phyloP scores from a whole-genome alignment of 192 early-diverging fungal species.

The Backusella australiensis region DNA sequence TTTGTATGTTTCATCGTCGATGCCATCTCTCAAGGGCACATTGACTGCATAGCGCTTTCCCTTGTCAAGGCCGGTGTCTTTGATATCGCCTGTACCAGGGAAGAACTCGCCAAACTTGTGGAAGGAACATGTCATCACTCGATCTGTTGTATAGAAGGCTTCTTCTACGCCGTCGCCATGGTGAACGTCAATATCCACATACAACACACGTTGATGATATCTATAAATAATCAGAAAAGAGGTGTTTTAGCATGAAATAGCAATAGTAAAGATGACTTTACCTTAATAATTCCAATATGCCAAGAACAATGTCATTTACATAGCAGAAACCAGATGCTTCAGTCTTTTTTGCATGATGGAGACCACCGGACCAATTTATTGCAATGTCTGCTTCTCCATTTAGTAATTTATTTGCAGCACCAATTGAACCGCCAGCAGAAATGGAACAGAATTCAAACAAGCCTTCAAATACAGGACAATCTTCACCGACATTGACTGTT shows the following conservation, averaged over 20 bases:
- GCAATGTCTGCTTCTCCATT: slow-evolving; percentile 62
- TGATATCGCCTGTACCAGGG: slow-evolving; percentile 94
- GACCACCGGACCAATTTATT: slow-evolving; percentile 90
- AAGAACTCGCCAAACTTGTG: slow-evolving; percentile 99
- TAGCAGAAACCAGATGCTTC: slow-evolving; percentile 96
- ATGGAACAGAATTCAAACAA: slow-evolving; percentile 92
- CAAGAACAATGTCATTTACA: slow-evolving; percentile 92
- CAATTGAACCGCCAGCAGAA: slow-evolving; percentile 91
- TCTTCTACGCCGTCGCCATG: slow-evolving; percentile 99
- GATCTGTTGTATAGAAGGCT: slow-evolving; percentile 98
- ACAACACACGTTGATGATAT: slow-evolving; percentile 88
- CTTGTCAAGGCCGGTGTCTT: slow-evolving; percentile 89
- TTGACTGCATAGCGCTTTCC: slow-evolving; percentile 96
- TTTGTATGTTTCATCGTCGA: slow-evolving; percentile 88
- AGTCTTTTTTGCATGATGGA: slow-evolving; percentile 80
- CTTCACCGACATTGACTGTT: slow-evolving; percentile 81
- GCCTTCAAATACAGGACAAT: slow-evolving; percentile 97
- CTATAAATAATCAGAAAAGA: slow-evolving; percentile 20
- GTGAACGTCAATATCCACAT: slow-evolving; percentile 98
- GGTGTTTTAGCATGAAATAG: background rate
- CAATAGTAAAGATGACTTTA: slow-evolving; percentile 6
- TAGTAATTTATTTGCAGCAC: slow-evolving; percentile 65
- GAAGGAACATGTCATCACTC: slow-evolving; percentile 98
- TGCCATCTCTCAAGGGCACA: slow-evolving; percentile 92
- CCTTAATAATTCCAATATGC: slow-evolving; percentile 82